Base-by-base conservation (phyloP, 805 yeast genomes). In the Schwanniomyces occidentalis region DNA sequence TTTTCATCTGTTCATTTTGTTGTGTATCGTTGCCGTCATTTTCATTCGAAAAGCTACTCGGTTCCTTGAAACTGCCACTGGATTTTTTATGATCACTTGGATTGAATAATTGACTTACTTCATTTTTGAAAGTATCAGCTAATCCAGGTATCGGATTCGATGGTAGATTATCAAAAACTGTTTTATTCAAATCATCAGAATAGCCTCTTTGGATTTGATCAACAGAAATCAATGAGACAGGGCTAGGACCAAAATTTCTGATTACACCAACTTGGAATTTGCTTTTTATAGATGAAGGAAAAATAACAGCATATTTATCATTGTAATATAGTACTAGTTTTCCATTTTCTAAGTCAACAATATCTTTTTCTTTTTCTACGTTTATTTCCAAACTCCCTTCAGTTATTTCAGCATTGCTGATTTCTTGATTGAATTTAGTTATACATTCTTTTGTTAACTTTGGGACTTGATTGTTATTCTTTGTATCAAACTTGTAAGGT, bases 151-250 rank as follows among this genome's bases (percentile, higher is more conserved):
- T 52, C 4, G 67, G 62, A 18, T 56, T 52, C 0, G 56, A 34
- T 8, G 64, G 53, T 10, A 67, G 45, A 12, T 49, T 54, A 21
- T 61, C 68, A 24, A 64, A 49, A 1, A 66, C 41, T 2, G 59
- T 47, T 7, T 54, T 44, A n/a, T 52, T 52, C 19, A 66, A 36
- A n/a, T 56, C 62, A 5, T 58, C 48, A 3, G 65, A 49, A 45
- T 61, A 75, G 0, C 85, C 85, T 44, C 86, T 61, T 14, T 63
- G 69, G 1, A 79, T 64, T 16, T 68, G 65, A 10, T 59, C 61
- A 2, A 78, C 79, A 7, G 80, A 76, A 32, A 77, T 48, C 45
- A 51, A 67, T 17, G 56, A 57, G 24, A 50, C 67, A 39, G 41
- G 63, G 17, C 50, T 61, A 47, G 46, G 67, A 28, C 50, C 64